phyloP scores from a whole-genome alignment of 2,329 filamentous ascomycete genomes.

The Cercospora sesami region DNA sequence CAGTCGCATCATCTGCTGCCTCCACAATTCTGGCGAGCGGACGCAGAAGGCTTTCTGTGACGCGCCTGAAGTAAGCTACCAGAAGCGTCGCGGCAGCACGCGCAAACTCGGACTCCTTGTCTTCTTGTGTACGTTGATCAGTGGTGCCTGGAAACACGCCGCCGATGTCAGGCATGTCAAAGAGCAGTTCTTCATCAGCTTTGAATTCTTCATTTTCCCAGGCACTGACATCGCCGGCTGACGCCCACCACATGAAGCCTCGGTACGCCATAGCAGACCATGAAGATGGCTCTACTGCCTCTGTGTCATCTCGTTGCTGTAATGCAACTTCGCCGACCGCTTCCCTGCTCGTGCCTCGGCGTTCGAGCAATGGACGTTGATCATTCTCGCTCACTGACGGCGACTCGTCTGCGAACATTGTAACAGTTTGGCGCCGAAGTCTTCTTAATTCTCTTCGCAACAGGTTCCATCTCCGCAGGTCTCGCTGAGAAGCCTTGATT shows the following conservation, averaged over 20 bases:
- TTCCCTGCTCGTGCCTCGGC: constrained; percentile 25
- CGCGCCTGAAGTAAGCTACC: constrained; percentile 77
- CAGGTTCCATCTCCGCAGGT: constrained; percentile 75
- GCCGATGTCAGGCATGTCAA: constrained; percentile 43
- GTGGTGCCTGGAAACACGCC: constrained; percentile 22
- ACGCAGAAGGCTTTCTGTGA: constrained; percentile 66
- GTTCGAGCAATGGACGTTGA: constrained; percentile 25
- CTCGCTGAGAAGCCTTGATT: constrained; percentile 85
- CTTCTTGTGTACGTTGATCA: constrained; percentile 14
- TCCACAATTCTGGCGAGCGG: constrained; percentile 64
- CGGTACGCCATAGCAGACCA: constrained; percentile 76
- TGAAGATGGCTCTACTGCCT: constrained; percentile 56
- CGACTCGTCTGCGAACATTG: constrained; percentile 34
- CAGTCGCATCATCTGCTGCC: constrained; percentile 41
- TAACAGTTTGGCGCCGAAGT: constrained; percentile 39
- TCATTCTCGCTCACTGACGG: constrained; percentile 12
- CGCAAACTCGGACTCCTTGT: constrained; percentile 23
- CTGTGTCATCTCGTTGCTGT: constrained; percentile 29
- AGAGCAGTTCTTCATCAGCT: constrained; percentile 48
- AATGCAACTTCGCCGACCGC: constrained; percentile 23
- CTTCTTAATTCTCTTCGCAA: constrained; percentile 50
- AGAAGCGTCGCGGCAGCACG: constrained; percentile 62
- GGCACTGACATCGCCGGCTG: constrained; percentile 69
- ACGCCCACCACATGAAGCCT: constrained; percentile 89
- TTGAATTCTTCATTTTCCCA: constrained; percentile 57